Evolutionary conservation across 1,284 basidiomycete species (phyloP), one percentile per base, ranked within the genome.

Genomic region (Abortiporus biennis): DNA sequence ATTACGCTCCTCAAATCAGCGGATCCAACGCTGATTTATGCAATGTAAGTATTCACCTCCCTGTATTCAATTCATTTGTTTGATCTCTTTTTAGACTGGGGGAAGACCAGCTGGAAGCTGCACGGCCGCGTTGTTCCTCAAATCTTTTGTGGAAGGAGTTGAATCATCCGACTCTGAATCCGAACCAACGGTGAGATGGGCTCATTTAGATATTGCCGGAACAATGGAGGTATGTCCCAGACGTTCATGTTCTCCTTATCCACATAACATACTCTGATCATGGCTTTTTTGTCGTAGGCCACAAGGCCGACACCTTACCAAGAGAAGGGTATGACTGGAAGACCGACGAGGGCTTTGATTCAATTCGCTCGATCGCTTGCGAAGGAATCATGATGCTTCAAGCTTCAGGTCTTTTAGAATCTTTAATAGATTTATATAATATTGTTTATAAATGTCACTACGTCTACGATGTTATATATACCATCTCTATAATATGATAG

Each of bases 101-200:
- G 90, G 89, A 17, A 69, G 67, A 33, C 68, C 78, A n/a, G 91
- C 68, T 11, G 91, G 90, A 21, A 72, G 78, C 38, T 82, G 78
- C 61, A 92, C 90, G 1, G 92, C 91, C 2, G 91, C 92, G 3
- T 69, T 93, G 32, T 94, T 95, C 79, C 70, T 95, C 47, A 89
- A 90, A 62, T 68, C 78, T 1, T 88, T 88, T 51, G 83, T 84
- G 2, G 71, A 81, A n/a, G 85, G 90, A 11, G 80, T 87, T 43
- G 78, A 83, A 44, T 59, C 67, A 0, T 67, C 65, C 42, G 64
- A 67, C 9, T 65, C 63, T 41, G 71, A 69, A 6, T 61, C 72
- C 40, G 66, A 68, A 40, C 68, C 78, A 8, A 58, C 65, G 8
- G 58, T 84, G 50, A 72, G 75, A 44, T 91, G 86, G 85, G 88